Evolutionary conservation across 345 rosid genomes (phyloP), one percentile per base, ranked within the genome.

Genomic region (Punica granatum): DNA sequence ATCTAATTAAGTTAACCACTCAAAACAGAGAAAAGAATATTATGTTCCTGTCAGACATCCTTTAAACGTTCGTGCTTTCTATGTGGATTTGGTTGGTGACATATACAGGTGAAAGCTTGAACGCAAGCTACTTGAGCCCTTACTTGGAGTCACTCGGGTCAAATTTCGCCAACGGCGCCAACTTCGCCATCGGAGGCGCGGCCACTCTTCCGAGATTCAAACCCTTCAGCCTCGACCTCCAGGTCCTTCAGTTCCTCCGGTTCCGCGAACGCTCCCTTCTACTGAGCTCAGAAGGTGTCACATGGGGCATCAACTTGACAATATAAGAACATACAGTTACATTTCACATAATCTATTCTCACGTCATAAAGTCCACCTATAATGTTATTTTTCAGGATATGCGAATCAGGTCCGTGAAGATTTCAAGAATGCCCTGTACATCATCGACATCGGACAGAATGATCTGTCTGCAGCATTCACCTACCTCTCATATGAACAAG

Each of bases 381-480:
- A 5, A 11, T 37, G 41, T 37, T 46, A 21, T 28, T 2, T 25
- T 46, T 0, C 60, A 69, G 72, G 72, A 28, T 69, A 68, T 69
- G 60, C 54, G 62, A 67, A 81, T 63, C 80, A 82, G 73, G 61
- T 82, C 0, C 63, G 68, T 16, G 87, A 78, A 35, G 81, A 75
- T 61, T 88, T 80, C 66, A 44, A 42, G 70, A 73, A 81, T 39
- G 95, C 92, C 41, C 80, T 88, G 13, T 78, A 88, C 75, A 72
- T 72, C 64, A 77, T 86, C 10, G 90, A 89, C 59, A 89, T 86
- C 26, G 92, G 95, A 49, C 92, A 88, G 73, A 89, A 89, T 42
- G 92, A 89, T 77, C 53, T 88, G 33, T 77, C 83, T 16, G 74
- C 68, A 25, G 67, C 78, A 18, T 75, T 76, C 42, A 56, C 30